These are phyloP conservation scores for Cercospora janseana DNA, from an alignment of 2,329 filamentous ascomycete species.

Conservation along the genomic window DNA sequence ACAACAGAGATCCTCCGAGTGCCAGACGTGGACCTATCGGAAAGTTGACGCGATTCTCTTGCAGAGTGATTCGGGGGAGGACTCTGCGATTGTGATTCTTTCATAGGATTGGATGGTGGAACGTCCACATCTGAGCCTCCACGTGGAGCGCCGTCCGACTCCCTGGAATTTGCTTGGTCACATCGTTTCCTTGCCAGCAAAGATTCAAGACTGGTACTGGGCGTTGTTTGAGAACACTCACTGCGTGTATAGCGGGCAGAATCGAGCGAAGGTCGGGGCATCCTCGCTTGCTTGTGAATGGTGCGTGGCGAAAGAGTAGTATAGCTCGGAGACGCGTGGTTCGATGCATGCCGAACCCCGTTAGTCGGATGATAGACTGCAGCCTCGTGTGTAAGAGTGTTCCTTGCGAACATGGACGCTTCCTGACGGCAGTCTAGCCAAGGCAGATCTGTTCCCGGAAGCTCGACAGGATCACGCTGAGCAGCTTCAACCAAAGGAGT, in stretches of 20 bases:
- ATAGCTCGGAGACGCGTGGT: too few relatives aligned
- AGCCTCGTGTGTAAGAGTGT: too few relatives aligned
- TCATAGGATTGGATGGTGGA: too few relatives aligned
- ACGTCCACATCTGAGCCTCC: neutral
- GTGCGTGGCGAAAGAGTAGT: too few relatives aligned
- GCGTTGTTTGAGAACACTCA: neutral
- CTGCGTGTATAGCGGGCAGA: neutral
- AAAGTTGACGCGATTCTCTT: too few relatives aligned
- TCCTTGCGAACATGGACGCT: neutral
- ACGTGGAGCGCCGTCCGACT: too few relatives aligned
- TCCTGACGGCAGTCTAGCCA: neutral
- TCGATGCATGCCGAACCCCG: too few relatives aligned
- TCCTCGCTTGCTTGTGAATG: neutral
- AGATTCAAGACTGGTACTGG: neutral
- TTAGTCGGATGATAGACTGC: too few relatives aligned
- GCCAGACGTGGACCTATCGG: neutral
- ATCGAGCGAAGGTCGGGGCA: neutral
- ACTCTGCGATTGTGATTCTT: too few relatives aligned
- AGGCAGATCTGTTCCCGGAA: constrained; percentile 30
- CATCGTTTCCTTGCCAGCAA: too few relatives aligned
- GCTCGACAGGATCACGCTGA: constrained; percentile 28
- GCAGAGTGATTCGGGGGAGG: too few relatives aligned
- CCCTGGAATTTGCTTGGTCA: too few relatives aligned
- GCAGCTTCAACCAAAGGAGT: constrained; percentile 37
- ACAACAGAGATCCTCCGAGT: neutral